Evolutionary conservation across 2,329 filamentous ascomycete species (phyloP).

Genomic region (Fusarium sp.): DNA sequence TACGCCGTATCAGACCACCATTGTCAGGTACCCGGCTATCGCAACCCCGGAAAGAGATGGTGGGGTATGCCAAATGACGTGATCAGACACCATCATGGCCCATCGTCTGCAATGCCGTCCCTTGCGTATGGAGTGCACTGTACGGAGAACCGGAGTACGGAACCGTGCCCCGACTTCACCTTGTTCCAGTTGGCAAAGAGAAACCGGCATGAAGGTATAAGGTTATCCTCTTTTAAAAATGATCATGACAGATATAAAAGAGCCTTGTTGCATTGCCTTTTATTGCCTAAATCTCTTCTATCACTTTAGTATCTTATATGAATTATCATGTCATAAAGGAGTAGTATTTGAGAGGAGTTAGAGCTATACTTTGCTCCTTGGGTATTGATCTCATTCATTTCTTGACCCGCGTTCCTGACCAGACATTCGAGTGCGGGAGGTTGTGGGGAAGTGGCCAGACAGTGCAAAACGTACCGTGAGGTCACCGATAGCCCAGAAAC

Average conservation of each 20-base stretch:
- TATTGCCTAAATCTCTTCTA: background rate
- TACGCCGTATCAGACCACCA: background rate
- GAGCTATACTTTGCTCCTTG: background rate
- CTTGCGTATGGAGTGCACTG: slow-evolving; percentile 26
- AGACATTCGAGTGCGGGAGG: background rate
- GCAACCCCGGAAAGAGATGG: slow-evolving; percentile 16
- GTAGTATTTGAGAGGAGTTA: background rate
- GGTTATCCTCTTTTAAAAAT: background rate
- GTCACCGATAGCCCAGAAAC: background rate
- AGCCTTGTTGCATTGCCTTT: background rate
- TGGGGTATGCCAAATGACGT: slow-evolving; percentile 42
- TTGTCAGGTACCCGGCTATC: slow-evolving; percentile 32
- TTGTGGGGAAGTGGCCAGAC: slow-evolving; percentile 10
- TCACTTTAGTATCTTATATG: background rate
- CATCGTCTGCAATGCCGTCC: slow-evolving; percentile 25
- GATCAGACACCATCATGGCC: slow-evolving; percentile 39
- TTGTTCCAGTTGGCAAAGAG: background rate
- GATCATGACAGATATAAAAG: background rate
- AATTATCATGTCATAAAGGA: background rate
- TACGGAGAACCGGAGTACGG: slow-evolving; percentile 26
- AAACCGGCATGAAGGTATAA: background rate
- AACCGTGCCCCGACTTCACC: slow-evolving; percentile 23
- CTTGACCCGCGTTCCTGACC: background rate
- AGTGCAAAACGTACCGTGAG: slow-evolving; percentile 35
- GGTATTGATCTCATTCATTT: background rate